These are phyloP conservation scores for Aspergillus ellipticus DNA, from an alignment of 495 filamentous ascomycete species.

Conservation along the genomic window DNA sequence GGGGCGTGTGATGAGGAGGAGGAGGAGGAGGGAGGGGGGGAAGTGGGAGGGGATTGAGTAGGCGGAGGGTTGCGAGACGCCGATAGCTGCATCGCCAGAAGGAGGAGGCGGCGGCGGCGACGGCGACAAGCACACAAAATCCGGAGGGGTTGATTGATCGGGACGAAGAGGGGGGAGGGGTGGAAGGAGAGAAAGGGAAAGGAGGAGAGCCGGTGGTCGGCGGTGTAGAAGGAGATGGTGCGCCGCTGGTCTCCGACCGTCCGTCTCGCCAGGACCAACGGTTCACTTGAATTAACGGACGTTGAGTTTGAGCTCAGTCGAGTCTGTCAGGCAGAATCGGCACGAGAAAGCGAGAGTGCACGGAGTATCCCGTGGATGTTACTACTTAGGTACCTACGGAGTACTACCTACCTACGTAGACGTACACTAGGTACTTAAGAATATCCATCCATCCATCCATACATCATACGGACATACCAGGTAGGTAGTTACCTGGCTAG, in stretches of 20 bases:
- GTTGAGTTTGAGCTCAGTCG: no score
- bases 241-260: no score
- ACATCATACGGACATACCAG: no score
- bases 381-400: not conserved
- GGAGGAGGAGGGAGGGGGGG: constrained; percentile 10
- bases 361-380: no score
- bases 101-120: constrained; percentile 17
- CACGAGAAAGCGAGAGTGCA: no score
- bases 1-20: constrained; percentile 17
- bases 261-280: no score
- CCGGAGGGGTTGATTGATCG: constrained; percentile 33
- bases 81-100: constrained; percentile 23
- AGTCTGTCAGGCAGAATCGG: not conserved
- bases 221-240: no score
- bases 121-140: constrained; percentile 13
- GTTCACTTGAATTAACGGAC: no score
- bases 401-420: not conserved
- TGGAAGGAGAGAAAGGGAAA: constrained; percentile 7
- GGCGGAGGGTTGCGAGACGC: constrained; percentile 19
- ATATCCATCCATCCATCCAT: no score
- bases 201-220: not conserved
- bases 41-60: not conserved
- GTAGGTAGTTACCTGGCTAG: no score
- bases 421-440: no score
- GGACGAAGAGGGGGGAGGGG: constrained; percentile 15